Evolutionary conservation across 306 rosid genomes (phyloP).

Genomic region (Quercus rubra): DNA sequence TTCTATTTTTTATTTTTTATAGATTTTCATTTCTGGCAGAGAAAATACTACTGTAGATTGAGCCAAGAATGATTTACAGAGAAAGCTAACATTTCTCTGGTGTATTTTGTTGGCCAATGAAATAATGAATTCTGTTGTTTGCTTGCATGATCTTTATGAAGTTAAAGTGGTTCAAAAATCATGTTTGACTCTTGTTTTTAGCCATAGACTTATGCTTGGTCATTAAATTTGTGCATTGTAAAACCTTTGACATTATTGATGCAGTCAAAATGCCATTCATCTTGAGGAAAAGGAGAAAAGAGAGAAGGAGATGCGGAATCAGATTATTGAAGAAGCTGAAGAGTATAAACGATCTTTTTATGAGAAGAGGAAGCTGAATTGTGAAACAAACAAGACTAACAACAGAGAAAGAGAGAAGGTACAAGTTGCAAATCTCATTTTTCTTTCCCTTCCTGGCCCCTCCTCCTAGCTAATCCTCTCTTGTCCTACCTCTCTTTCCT

Average conservation of each 20-base stretch:
- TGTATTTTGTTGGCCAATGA: not conserved
- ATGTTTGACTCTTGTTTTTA: not conserved
- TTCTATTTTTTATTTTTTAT: not conserved
- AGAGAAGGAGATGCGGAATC: constrained; percentile 82
- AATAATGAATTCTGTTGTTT: not conserved
- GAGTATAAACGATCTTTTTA: constrained; percentile 67
- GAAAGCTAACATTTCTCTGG: not conserved
- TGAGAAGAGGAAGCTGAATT: constrained; percentile 72
- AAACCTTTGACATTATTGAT: not conserved
- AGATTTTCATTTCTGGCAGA: too few species aligned
- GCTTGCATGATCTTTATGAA: not conserved
- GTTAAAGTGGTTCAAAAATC: not conserved
- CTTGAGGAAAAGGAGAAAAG: constrained; percentile 82
- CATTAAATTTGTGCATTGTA: not conserved
- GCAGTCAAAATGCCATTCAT: constrained; percentile 72
- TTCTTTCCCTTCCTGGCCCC: not conserved
- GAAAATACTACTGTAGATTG: not conserved
- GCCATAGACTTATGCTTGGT: not conserved
- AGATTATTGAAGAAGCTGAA: constrained; percentile 86
- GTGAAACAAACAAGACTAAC: constrained; percentile 61
- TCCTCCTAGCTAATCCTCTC: not conserved
- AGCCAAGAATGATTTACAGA: not conserved
- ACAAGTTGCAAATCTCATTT: not conserved
- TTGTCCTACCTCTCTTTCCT: not conserved
- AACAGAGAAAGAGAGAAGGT: constrained; percentile 92